Evolutionary conservation across 345 rosid species (phyloP), one percentile per base, ranked within the genome.

Genomic region (Melaleuca quinquenervia): DNA sequence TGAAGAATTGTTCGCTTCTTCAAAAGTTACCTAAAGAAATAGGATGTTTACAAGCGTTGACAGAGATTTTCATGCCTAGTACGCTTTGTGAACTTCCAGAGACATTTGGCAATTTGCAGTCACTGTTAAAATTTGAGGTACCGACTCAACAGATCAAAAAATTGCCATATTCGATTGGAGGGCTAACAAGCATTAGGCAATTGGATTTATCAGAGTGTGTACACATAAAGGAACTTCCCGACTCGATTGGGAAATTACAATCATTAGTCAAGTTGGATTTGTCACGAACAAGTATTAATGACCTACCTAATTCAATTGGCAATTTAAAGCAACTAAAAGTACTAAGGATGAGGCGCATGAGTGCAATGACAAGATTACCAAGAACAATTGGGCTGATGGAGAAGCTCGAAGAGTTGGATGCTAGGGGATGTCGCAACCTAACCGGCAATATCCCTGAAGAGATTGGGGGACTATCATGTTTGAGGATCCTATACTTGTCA

Each of bases 351-450:
- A 7, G 11, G 1, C 0, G 4, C 22, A 16, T 29, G 8, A 15
- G 21, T 0, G 11, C 22, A 44, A 29, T 64, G 16, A 15, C 3
- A 64, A 1, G 4, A 64, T 64, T 64, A 16, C 22, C 76, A 15
- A 64, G 44, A 1, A 11, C 11, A 0, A 64, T 16, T 5, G 11
- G 21, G 44, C 44, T 8, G 45, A 0, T 64, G 22, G 76, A 64
- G 76, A 64, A 29, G 44, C 76, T 16, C 1, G 22, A 29, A 29
- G 44, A 64, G 76, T 29, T 64, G 3, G 1, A 64, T 1, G 11
- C 76, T 3, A 1, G 5, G 0, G 1, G 0, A 64, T 64, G 45
- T 29, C 0, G 0, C 22, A 0, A 64, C 44, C 29, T 64, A 44
- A 64, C 6, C 11, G 11, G 44, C 5, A 0, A 64, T 29, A 7